Evolutionary conservation across 345 rosid genomes (phyloP).

Genomic region (Linum tenue): DNA sequence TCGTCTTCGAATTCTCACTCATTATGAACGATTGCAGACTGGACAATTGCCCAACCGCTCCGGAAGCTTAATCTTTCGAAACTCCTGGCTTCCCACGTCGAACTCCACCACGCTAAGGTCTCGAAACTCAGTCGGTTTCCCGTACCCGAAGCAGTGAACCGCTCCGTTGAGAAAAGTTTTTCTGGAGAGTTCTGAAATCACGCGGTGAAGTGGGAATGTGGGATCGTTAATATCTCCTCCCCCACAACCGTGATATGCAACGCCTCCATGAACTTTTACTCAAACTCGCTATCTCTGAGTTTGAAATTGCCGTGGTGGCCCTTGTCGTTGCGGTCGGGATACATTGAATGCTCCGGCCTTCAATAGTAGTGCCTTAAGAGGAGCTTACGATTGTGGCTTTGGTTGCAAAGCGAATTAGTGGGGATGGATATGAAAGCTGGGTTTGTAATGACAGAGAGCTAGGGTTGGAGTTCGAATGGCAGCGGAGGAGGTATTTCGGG

Average conservation of each 20-base stretch:
- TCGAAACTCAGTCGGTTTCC: background rate
- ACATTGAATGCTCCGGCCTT: too few relatives aligned
- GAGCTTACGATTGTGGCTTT: background rate
- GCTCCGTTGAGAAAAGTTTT: conserved; percentile 22
- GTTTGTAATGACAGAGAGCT: background rate
- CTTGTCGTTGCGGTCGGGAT: too few relatives aligned
- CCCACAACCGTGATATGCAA: background rate
- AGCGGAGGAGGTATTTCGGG: background rate
- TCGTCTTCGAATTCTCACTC: too few relatives aligned
- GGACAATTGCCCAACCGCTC: conserved; percentile 2
- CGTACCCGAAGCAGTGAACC: conserved; percentile 35
- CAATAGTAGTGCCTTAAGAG: background rate
- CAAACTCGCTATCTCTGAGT: too few relatives aligned
- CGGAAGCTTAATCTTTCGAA: conserved; percentile 24
- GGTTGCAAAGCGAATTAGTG: background rate
- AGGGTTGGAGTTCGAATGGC: background rate
- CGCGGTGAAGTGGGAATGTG: conserved; percentile 6
- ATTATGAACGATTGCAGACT: too few relatives aligned
- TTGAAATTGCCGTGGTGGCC: too few relatives aligned
- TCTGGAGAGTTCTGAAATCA: conserved; percentile 13
- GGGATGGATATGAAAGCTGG: background rate
- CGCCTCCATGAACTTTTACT: conserved; percentile 21
- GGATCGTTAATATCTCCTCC: background rate
- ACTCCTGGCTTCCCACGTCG: conserved; percentile 16
- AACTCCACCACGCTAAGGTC: conserved; percentile 17